Base-by-base conservation (phyloP, 768 basidiomycete genomes). In the Lentinula lateritia region DNA sequence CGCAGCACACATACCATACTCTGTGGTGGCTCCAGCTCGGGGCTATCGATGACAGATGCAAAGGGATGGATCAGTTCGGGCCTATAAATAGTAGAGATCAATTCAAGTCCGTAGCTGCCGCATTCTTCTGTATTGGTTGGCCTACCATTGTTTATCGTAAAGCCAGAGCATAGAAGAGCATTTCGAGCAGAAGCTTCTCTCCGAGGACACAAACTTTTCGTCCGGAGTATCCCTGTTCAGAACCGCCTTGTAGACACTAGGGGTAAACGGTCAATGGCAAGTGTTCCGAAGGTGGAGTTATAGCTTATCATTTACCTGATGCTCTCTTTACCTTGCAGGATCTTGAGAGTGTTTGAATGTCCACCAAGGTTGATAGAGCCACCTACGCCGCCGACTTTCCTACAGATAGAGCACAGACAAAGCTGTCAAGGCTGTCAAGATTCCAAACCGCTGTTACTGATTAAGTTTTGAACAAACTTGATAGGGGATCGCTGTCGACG, bases 101-200 rank as follows among this genome's bases (percentile, higher is more conserved):
- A 57, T 15, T 46, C 20, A 28, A 20, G 12, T 46, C 43, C 53
- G 50, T 35, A 16, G 28, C 32, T 36, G 12, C 32, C n/a, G 52
- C 35, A 56, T n/a, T 28, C 18, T 60, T 32, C 45, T 18, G 45
- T 9, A 20, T 20, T 34, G 3, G 38, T 6, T 12, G 13, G 63
- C 77, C 41, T 52, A 87, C 87, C 85, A 87, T 1, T 64, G 62
- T 53, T 75, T 66, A 58, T 87, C 84, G 61, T 83, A 88, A 32
- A 85, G 66, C 87, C 87, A 89, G 8, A 88, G 72, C 87, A 88
- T 88, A 46, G 79, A 69, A 0, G 85, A 83, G 67, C 87, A 89
- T 61, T 79, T 82, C 34, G 76, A 77, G 66, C 87, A 88, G 67
- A 89, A 89, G 64, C 80, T 81, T 38, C 87, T 75, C 64, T 88